Conservation (phyloP, 2,329 filamentous ascomycete genomes). For the Aspergillus fijiensis region DNA sequence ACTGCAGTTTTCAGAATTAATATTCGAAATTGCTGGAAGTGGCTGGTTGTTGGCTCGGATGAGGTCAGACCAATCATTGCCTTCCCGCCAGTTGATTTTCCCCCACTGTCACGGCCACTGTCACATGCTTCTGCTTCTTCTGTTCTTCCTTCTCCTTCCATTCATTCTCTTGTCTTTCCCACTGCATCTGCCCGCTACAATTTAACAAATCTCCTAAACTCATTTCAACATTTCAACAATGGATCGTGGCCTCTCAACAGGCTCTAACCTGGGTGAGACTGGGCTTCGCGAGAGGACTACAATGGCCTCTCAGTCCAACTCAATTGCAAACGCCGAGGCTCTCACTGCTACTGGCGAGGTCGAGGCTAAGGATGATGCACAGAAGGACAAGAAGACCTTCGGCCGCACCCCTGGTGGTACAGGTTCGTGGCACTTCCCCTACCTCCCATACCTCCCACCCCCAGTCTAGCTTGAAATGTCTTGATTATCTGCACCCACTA, state of each 20-base stretch:
- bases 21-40: constrained; percentile 5
- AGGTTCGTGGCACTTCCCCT: constrained; percentile 57
- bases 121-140: constrained; percentile 21
- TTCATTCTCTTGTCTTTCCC: constrained; percentile 23
- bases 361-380: constrained; percentile 49
- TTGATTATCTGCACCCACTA: neutral
- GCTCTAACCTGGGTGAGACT: constrained; percentile 34
- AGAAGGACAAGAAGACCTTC: constrained; percentile 73
- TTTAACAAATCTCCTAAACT: neutral
- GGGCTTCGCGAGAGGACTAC: constrained; percentile 51
- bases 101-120: constrained; percentile 7
- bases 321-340: constrained; percentile 50
- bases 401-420: constrained; percentile 87
- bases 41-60: constrained; percentile 13
- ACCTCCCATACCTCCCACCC: constrained; percentile 26
- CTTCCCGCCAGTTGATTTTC: constrained; percentile 15
- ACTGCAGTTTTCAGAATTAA: too few relatives aligned
- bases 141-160: constrained; percentile 19
- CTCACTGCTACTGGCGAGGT: constrained; percentile 31
- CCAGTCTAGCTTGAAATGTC: neutral
- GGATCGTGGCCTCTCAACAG: constrained; percentile 41
- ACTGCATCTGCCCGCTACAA: neutral
- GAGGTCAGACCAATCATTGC: constrained; percentile 17
- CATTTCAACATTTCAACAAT: constrained; percentile 28
- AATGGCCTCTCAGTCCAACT: constrained; percentile 37